Evolutionary conservation across 176 grass and related monocot species (phyloP).

Genomic region (Areca catechu): DNA sequence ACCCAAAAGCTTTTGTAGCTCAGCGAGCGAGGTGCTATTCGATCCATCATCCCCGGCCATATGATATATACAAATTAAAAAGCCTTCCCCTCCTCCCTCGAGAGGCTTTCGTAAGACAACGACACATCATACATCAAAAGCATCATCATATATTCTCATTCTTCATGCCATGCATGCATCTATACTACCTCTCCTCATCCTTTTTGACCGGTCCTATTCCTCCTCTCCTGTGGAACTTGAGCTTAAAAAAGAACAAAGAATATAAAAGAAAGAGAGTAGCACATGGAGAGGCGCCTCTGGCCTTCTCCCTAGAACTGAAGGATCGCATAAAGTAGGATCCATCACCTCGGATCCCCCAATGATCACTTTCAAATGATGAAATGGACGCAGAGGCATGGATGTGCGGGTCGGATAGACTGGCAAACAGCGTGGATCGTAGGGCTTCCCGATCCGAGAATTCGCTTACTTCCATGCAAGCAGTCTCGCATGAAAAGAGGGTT

Average conservation of each 20-base stretch:
- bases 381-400: background rate
- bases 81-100: no score
- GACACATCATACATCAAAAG: background rate
- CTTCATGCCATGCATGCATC: background rate
- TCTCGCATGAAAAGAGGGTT: background rate
- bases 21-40: no score
- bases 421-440: background rate
- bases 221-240: no score
- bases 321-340: background rate
- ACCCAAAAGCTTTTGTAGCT: no score
- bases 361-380: conserved; percentile 22
- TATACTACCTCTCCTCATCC: background rate
- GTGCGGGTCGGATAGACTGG: background rate
- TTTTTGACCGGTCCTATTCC: conserved; percentile 14
- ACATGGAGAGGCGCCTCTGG: no score
- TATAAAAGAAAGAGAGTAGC: background rate
- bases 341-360: conserved; percentile 13
- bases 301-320: conserved; percentile 2
- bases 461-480: conserved; percentile 43
- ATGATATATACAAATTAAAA: no score
- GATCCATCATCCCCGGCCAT: no score
- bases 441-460: conserved; percentile 40
- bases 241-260: background rate
- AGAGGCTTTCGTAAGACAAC: no score
- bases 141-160: background rate